Base-by-base conservation (phyloP, 2,329 filamentous ascomycete genomes). In the Peltaster fructicola region DNA sequence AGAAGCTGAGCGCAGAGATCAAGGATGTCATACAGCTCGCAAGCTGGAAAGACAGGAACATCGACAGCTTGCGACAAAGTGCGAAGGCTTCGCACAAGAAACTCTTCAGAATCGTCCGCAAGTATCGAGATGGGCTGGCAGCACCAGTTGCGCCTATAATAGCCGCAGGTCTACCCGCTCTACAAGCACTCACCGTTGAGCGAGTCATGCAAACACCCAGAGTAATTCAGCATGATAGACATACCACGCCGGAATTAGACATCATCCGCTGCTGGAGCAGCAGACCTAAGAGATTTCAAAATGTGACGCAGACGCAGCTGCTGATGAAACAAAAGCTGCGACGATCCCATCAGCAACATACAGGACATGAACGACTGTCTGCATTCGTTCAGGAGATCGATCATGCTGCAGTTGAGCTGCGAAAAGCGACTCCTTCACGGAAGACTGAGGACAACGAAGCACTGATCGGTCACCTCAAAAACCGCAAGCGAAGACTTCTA, bases 1-100 rank as follows among this genome's bases (percentile, higher is more conserved):
- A 61, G 5, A 61, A 65, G 0, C 62, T 95, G n/a, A 85, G 95
- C 48, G 92, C 82, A 51, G 72, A 81, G 29, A 80, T 95, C 64
- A 85, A 77, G 46, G 79, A 95, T 38, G 73, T 93, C n/a, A 65
- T 98, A 9, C 69, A 91, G 25, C 59, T 98, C 39, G 82, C 84
- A 6, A 93, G 82, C 50, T 98, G 90, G 90, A 93, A 91, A 48
- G 88, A 98, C 39, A 92, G 80, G 12, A 98, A 95, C 42, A 90
- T 98, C 33, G 74, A 75, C 23, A 79, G 81, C 1, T 57, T 98
- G 9, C 69, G 74, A 36, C 82, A 93, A 44, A 95, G 85, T 49
- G 82, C 88, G 1, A 74, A 76, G 40, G 75, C 74, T 31, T 93
- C 84, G 11, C 88, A 98, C 45, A 70, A 76, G 41, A 93, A 92